Base-by-base conservation (phyloP, 345 rosid genomes). In the Mangifera indica region DNA sequence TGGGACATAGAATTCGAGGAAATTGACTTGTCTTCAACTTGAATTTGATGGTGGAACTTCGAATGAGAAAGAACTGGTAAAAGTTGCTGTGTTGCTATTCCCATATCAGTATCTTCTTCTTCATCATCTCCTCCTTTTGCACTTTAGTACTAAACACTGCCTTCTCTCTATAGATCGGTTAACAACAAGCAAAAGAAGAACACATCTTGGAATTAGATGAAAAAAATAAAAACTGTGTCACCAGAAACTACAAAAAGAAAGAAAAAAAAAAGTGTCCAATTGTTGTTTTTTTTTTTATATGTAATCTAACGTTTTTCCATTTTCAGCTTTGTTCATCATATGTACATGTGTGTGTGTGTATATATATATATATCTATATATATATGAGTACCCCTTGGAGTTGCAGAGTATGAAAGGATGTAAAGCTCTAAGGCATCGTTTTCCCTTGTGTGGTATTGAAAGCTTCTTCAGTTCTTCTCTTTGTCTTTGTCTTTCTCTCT, bases 1-100 rank as follows among this genome's bases (percentile, higher is more conserved):
- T 89, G 93, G 80, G 98, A 93, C 98, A 93, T 93, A 82, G 98
- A 88, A 82, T 85, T 72, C 24, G 75, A 52, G 67, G 65, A 63
- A 76, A 59, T 83, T 56, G 81, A 66, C 69, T 60, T 65, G 54
- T 64, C 26, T 55, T 62, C 64, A 10, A 74, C 32, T 17, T 57
- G 72, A 56, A 46, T 25, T 48, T 72, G 55, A 60, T 75, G 74
- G 66, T 64, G 76, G 70, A 70, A 13, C 72, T 71, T 81, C 42
- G 79, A 68, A 26, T 76, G 58, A 29, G 74, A 67, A 42, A 78
- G 75, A 72, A 79, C 62, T 46, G 79, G 69, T 60, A 68, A 22
- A 62, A 74, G 49, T 10, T 81, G 74, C 46, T 85, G 78, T 73
- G 80, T 82, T 78, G 90, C 87, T 91, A 91, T 79, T 81, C 88